Base-by-base conservation (phyloP, 1,284 basidiomycete genomes). In the Moesziomyces sp. region DNA sequence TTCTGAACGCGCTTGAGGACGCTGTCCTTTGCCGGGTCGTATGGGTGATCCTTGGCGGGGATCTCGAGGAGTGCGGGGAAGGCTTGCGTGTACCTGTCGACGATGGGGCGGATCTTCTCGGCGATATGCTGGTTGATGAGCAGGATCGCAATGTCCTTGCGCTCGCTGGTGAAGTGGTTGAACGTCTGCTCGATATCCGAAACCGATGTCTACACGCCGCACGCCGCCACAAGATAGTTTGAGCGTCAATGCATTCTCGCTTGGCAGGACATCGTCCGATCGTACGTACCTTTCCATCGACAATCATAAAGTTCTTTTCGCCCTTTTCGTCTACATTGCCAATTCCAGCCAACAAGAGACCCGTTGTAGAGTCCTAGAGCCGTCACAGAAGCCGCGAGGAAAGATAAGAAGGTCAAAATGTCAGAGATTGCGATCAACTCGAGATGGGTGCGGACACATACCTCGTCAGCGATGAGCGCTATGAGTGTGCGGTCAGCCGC, bases 61-160 rank as follows among this genome's bases (percentile, higher is more conserved):
- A 99, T 99, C 86, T 99, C 97, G 23, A 99, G 89, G 38, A 99
- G 85, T 0, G 97, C 94, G 23, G 97, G 97, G 87, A 99, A 99
- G 0, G 96, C 91, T 84, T 95, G 92, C 70, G 93, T 91, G 84
- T 99, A 99, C 77, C 91, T 91, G 86, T 99, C 97, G 18, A 99
- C 93, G 2, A 92, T 90, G 0, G 94, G 93, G 52, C 97, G 88
- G 79, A 99, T 99, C 88, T 93, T 93, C 87, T 99, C 97, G 74
- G 86, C 83, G 72, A 86, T 81, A 56, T 83, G 79, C 52, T 84
- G 82, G 59, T 81, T 84, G 71, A 84, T 84, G 9, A 84, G 73
- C 5, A 84, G 63, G 52, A 84, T 84, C 14, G 77, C 82, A 44
- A 84, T 83, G 60, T 84, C 82, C 19, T 80, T 76, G 23, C 82